Conservation (phyloP, 176 grass and related monocot species). For the Hordeum vulgare region DNA sequence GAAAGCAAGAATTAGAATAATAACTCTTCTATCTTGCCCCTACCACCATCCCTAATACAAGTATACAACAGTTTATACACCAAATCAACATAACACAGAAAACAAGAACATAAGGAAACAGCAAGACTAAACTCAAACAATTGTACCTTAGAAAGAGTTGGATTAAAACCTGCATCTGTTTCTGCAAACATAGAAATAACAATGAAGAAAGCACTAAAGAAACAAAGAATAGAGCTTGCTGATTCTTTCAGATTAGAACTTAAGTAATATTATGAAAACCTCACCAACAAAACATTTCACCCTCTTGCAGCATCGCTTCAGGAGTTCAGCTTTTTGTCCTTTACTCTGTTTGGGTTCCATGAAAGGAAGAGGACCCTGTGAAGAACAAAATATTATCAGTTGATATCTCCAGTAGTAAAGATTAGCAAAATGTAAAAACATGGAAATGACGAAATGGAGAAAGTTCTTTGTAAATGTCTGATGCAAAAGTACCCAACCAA, state of each 20-base stretch:
- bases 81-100: neutral
- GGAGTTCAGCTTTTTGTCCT: constrained; percentile 27
- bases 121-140: neutral
- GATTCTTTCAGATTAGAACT: neutral
- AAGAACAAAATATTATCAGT: neutral
- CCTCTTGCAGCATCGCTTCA: constrained; percentile 47
- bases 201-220: neutral
- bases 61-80: neutral
- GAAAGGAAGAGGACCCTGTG: constrained; percentile 43
- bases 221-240: neutral
- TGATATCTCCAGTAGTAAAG: neutral
- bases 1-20: neutral
- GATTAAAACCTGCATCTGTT: constrained; percentile 46
- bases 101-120: neutral
- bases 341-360: constrained; percentile 33
- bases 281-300: constrained; percentile 60
- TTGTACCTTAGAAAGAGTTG: constrained; percentile 45
- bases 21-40: neutral
- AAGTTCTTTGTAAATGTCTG: neutral
- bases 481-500: neutral
- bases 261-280: neutral
- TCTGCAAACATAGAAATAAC: constrained; percentile 30
- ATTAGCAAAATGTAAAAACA: neutral
- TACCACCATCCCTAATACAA: neutral
- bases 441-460: neutral